Percentiles rank a stretch among this genome's conserved stretches.
Evolutionary conservation across 2,329 filamentous ascomycete species (phyloP).

Genomic region (Xylaria sp.): DNA sequence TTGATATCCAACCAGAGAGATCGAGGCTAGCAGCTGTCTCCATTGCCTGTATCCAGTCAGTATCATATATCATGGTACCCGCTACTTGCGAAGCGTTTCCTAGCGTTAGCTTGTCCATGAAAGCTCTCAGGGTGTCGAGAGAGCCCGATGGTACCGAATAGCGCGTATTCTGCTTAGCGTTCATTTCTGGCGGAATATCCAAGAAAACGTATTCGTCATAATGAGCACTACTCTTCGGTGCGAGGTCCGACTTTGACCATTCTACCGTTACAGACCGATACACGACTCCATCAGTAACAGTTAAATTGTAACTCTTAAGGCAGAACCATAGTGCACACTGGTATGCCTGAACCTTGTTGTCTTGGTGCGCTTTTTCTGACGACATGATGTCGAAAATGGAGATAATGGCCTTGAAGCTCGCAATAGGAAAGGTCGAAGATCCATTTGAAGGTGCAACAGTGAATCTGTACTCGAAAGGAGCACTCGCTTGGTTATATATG

Average conservation of each 20-base stretch:
- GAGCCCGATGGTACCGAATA: slow-evolving; percentile 51
- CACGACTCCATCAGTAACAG: slow-evolving; percentile 47
- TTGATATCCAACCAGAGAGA: slow-evolving; percentile 50
- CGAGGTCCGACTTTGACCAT: slow-evolving; percentile 49
- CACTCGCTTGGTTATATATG: slow-evolving; percentile 40
- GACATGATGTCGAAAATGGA: slow-evolving; percentile 53
- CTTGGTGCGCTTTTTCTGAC: slow-evolving; percentile 41
- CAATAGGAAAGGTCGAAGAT: slow-evolving; percentile 33
- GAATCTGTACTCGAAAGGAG: slow-evolving; percentile 47
- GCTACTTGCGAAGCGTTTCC: slow-evolving; percentile 50
- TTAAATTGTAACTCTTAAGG: slow-evolving; percentile 49
- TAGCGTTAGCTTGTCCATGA: slow-evolving; percentile 50
- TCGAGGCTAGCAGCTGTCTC: slow-evolving; percentile 49
- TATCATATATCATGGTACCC: slow-evolving; percentile 50
- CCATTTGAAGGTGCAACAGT: slow-evolving; percentile 47
- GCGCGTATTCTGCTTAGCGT: slow-evolving; percentile 42
- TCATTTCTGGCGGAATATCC: slow-evolving; percentile 48
- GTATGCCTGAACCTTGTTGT: slow-evolving; percentile 43
- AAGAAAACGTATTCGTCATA: slow-evolving; percentile 50
- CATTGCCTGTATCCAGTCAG: slow-evolving; percentile 54
- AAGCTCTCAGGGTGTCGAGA: slow-evolving; percentile 48
- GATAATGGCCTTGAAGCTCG: slow-evolving; percentile 47
- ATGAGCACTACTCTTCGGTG: slow-evolving; percentile 44
- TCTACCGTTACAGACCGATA: slow-evolving; percentile 43
- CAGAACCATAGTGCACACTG: slow-evolving; percentile 55